Evolutionary conservation across 176 grass and related monocot genomes (phyloP).

Genomic region (Poa annua): DNA sequence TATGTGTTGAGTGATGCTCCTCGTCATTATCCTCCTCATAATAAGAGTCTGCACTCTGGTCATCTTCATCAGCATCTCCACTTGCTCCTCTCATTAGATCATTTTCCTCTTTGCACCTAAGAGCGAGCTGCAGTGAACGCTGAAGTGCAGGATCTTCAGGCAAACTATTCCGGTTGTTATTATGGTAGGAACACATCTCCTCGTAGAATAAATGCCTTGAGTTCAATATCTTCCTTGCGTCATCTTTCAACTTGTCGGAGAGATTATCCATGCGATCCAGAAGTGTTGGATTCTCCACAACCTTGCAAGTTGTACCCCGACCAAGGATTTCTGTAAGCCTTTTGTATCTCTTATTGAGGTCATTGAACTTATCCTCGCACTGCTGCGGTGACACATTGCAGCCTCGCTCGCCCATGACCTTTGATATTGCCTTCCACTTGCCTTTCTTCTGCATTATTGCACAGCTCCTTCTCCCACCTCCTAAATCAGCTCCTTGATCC

Average conservation of each 20-base stretch:
- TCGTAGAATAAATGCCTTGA: slow-evolving; percentile 78
- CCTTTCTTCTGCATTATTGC: slow-evolving; percentile 67
- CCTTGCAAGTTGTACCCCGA: slow-evolving; percentile 59
- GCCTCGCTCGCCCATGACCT: slow-evolving; percentile 59
- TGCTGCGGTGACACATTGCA: slow-evolving; percentile 70
- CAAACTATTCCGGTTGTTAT: slow-evolving; percentile 54
- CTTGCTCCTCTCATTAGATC: slow-evolving; percentile 35
- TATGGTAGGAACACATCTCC: slow-evolving; percentile 80
- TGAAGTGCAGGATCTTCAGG: slow-evolving; percentile 62
- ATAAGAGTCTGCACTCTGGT: slow-evolving; percentile 53
- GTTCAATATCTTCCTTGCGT: slow-evolving; percentile 60
- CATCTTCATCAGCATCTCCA: slow-evolving; percentile 63
- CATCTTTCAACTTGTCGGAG: slow-evolving; percentile 63
- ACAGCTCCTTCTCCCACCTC: slow-evolving; percentile 50
- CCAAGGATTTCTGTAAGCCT: slow-evolving; percentile 69
- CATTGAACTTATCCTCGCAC: slow-evolving; percentile 82
- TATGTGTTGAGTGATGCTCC: slow-evolving; percentile 39
- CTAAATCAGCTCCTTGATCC: slow-evolving; percentile 47
- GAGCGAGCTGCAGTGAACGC: slow-evolving; percentile 53
- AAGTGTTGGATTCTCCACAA: slow-evolving; percentile 62
- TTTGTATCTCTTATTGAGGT: slow-evolving; percentile 82
- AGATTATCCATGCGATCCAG: slow-evolving; percentile 55
- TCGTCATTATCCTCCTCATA: slow-evolving; percentile 60
- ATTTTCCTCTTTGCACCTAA: slow-evolving; percentile 62
- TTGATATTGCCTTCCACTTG: slow-evolving; percentile 74